Evolutionary conservation across 2,329 filamentous ascomycete species (phyloP).

Genomic region (Alternaria atra): DNA sequence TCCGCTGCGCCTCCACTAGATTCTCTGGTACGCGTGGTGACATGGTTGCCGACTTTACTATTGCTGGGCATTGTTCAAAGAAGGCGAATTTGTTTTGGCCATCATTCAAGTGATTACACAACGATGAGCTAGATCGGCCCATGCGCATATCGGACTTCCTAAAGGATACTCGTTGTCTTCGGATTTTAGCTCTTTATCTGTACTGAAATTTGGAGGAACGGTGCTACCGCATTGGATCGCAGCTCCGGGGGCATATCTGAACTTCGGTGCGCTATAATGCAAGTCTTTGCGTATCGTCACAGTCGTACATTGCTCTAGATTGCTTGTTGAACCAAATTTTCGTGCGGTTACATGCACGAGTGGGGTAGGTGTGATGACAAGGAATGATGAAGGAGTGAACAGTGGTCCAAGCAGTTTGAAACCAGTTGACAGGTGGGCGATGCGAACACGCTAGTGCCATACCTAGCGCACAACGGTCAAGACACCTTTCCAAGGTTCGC

Average conservation of each 20-base stretch:
- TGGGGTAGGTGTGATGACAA: not conserved
- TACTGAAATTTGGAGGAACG: not conserved
- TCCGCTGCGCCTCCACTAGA: not conserved
- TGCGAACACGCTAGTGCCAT: not conserved
- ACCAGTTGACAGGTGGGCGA: not conserved
- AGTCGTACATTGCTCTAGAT: not conserved
- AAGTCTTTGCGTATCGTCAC: not conserved
- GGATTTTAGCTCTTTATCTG: not conserved
- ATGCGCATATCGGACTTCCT: not conserved
- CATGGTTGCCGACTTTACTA: not conserved
- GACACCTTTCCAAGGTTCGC: not conserved
- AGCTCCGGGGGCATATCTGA: constrained; percentile 4
- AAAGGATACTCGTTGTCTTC: not conserved
- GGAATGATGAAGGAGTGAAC: constrained; percentile 4
- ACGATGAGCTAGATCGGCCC: not conserved
- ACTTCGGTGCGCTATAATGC: not conserved
- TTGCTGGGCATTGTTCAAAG: not conserved
- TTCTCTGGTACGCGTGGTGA: not conserved
- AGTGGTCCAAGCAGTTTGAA: not conserved
- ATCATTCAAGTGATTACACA: not conserved
- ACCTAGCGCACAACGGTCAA: not conserved
- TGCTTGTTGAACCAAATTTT: not conserved
- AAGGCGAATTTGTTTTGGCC: not conserved
- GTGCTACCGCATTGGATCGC: constrained; percentile 3
- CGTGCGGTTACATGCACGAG: not conserved